Evolutionary conservation across 352 stramenopile species (phyloP).

Genomic region (Phytophthora meadii): DNA sequence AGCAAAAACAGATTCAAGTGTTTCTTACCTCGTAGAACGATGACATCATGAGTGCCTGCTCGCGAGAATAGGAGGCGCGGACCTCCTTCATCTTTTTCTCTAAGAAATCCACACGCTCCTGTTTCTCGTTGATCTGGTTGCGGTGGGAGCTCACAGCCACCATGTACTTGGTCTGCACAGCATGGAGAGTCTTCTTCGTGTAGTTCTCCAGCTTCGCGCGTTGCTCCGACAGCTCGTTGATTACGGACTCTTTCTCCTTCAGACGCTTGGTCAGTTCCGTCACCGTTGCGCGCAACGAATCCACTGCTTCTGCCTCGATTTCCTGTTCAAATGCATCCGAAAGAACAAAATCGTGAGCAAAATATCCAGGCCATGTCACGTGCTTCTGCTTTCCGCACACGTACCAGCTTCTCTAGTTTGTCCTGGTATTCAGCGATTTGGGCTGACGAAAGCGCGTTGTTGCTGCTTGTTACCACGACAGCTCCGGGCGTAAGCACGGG

Average conservation of each 20-base stretch:
- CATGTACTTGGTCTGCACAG: constrained; percentile 93
- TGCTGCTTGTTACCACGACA: constrained; percentile 47
- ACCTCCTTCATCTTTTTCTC: constrained; percentile 90
- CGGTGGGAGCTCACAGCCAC: constrained; percentile 88
- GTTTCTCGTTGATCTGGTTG: constrained; percentile 89
- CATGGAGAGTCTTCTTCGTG: constrained; percentile 91
- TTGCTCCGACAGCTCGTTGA: constrained; percentile 89
- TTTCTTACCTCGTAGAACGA: constrained; percentile 84
- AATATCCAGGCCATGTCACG: constrained; percentile 1
- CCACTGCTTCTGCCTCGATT: constrained; percentile 66
- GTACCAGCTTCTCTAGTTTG: constrained; percentile 73
- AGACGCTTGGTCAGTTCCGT: constrained; percentile 81
- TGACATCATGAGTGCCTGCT: constrained; percentile 90
- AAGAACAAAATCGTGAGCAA: constrained; percentile 16
- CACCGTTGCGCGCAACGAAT: constrained; percentile 84
- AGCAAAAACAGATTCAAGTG: not conserved
- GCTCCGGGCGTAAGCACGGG: constrained; percentile 29
- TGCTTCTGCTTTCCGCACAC: constrained; percentile 19
- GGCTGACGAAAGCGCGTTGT: constrained; percentile 51
- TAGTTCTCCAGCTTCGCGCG: constrained; percentile 90
- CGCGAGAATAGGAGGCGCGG: constrained; percentile 77
- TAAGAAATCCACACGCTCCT: constrained; percentile 84
- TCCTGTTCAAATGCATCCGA: constrained; percentile 30
- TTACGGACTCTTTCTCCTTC: constrained; percentile 90
- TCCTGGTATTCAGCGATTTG: constrained; percentile 79